phyloP scores from a whole-genome alignment of 1,284 basidiomycete species.

The Ceratorhiza oryzae-sativae region DNA sequence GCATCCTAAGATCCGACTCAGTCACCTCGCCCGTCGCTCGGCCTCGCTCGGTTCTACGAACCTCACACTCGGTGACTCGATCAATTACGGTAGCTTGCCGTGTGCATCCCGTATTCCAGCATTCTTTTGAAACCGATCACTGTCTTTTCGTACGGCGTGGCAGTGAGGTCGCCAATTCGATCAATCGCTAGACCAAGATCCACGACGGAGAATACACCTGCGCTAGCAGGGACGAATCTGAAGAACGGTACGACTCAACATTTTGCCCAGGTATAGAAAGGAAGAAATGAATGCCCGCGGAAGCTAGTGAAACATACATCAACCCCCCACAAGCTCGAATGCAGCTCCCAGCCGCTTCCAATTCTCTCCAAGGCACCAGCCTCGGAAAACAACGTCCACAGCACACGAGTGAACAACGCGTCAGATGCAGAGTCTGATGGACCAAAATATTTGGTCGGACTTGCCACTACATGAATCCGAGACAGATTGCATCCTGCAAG shows the following conservation, averaged over 20 bases:
- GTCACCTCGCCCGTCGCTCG: too few species aligned
- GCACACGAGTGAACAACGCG: constrained; percentile 7
- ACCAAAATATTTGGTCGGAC: constrained; percentile 40
- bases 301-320: constrained; percentile 29
- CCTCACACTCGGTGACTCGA: too few species aligned
- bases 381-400: constrained; percentile 12
- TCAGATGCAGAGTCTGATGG: constrained; percentile 25
- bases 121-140: constrained; percentile 7
- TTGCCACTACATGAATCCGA: constrained; percentile 37
- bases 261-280: too few species aligned
- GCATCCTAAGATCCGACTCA: too few species aligned
- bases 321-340: constrained; percentile 27
- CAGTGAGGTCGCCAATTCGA: background rate
- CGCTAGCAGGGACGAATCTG: constrained; percentile 33
- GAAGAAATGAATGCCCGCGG: background rate
- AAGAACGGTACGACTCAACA: background rate
- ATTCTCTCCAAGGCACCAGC: constrained; percentile 28
- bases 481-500: too few species aligned
- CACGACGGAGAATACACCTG: constrained; percentile 26
- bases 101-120: too few species aligned
- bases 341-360: background rate
- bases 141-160: background rate
- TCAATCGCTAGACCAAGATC: constrained; percentile 1
- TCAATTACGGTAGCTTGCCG: too few species aligned
- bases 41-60: too few species aligned